These are phyloP conservation scores for Yamadazyma nakazawae DNA, from an alignment of 805 yeast genomes.

Conservation along the genomic window DNA sequence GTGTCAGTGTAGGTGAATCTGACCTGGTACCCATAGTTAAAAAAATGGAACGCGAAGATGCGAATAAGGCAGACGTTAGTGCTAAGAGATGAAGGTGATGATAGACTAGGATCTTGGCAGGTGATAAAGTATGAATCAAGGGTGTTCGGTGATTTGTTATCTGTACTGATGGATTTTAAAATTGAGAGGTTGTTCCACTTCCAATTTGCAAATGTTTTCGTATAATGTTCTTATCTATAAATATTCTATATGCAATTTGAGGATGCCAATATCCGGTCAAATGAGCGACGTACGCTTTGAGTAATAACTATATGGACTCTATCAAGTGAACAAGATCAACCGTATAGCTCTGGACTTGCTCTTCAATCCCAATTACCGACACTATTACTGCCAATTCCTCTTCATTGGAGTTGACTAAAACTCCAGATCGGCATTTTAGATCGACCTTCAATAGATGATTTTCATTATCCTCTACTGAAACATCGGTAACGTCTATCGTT, in stretches of 20 bases:
- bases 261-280: neutral
- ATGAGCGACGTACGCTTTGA: neutral
- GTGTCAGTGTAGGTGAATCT: neutral
- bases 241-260: no score
- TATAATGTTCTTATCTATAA: no score
- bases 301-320: no score
- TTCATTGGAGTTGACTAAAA: neutral
- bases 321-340: neutral
- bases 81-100: neutral
- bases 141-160: no score
- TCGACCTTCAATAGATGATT: neutral
- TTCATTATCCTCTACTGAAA: neutral
- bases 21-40: neutral
- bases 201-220: no score
- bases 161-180: no score
- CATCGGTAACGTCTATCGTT: neutral
- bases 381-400: slow-evolving; percentile 8
- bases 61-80: neutral
- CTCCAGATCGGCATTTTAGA: slow-evolving; percentile 1
- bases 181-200: no score
- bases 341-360: neutral
- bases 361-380: slow-evolving; percentile 4
- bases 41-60: neutral
- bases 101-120: no score
- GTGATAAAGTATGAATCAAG: no score